Base-by-base conservation (phyloP, 73 alveolate species). In the Blepharisma japonicum region DNA sequence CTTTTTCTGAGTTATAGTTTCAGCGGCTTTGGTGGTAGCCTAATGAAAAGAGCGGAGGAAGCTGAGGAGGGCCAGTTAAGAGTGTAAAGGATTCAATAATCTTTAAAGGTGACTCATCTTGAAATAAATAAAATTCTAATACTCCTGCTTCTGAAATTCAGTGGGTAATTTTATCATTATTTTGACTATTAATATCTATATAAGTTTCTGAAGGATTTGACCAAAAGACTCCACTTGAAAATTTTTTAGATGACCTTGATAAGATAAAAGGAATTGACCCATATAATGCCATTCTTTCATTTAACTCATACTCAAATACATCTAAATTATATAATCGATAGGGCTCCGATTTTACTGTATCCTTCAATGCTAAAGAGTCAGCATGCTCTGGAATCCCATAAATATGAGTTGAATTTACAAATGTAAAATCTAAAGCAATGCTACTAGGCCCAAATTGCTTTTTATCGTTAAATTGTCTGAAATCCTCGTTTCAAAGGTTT, bases 21-120 rank as follows among this genome's bases (percentile, higher is more conserved):
- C 97, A 96, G 78, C 98, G 85, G 83, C 98, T 87, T 88, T 96
- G 90, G 83, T 96, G 98, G 82, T 92, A 94, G 7, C 98, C 98
- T n/a, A 92, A 68, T 50, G 95, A 54, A 83, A 93, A 94, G 56
- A 90, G 87, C 56, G 91, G 90, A 6, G 99, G 98, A 6, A 82
- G 27, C 71, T 88, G 55, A 5, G 93, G 94, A 45, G 83, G 83
- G 2, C 98, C 98, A 61, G 94, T 72, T 4, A 87, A 55, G 25
- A 56, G 77, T 20, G 86, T 77, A 72, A 92, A 80, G 82, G 85
- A 83, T 77, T 77, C 74, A 51, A 71, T 70, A n/a, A 85, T 82
- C 56, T 78, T 70, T 77, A 83, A 78, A 77, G 92, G 88, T 68
- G 81, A 56, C n/a, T 68, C 68, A 23, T 87, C 86, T 38, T 88